Conservation (phyloP, 108 stramenopile species). For the Cyclotella baltica region DNA sequence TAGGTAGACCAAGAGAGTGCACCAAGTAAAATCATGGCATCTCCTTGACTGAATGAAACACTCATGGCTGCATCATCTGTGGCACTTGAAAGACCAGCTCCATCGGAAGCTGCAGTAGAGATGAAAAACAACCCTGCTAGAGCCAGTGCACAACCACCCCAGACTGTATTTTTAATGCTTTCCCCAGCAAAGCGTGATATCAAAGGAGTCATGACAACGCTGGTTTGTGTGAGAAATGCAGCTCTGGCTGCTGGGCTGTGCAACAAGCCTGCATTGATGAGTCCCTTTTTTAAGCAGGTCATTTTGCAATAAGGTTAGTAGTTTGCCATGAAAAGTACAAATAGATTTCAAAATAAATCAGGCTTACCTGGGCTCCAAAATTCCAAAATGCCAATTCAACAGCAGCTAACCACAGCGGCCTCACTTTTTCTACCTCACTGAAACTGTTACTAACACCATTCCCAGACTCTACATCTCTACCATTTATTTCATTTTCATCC, state of each 20-base stretch:
- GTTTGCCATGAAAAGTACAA: too few species aligned
- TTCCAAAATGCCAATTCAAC: slow-evolving; percentile 71
- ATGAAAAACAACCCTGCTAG: slow-evolving; percentile 57
- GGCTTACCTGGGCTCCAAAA: slow-evolving; percentile 64
- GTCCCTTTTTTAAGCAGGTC: too few species aligned
- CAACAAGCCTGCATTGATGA: slow-evolving; percentile 66
- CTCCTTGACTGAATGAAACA: slow-evolving; percentile 52
- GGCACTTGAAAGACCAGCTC: slow-evolving; percentile 1
- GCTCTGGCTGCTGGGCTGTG: slow-evolving; percentile 63
- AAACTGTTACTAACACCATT: not conserved
- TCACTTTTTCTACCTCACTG: not conserved
- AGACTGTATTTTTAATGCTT: slow-evolving; percentile 42
- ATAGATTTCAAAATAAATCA: too few species aligned
- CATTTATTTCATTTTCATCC: not conserved
- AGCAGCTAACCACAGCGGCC: slow-evolving; percentile 56
- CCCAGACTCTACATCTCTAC: not conserved
- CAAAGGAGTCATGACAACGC: slow-evolving; percentile 72
- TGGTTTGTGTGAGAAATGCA: slow-evolving; percentile 72
- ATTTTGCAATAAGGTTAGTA: too few species aligned
- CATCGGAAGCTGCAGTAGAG: slow-evolving; percentile 41
- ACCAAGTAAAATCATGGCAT: slow-evolving; percentile 64
- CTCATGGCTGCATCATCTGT: not conserved
- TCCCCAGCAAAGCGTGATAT: slow-evolving; percentile 66
- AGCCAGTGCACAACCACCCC: slow-evolving; percentile 63
- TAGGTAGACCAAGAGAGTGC: slow-evolving; percentile 73